Evolutionary conservation across 352 stramenopile genomes (phyloP).

Genomic region (Pythium myriotylum): DNA sequence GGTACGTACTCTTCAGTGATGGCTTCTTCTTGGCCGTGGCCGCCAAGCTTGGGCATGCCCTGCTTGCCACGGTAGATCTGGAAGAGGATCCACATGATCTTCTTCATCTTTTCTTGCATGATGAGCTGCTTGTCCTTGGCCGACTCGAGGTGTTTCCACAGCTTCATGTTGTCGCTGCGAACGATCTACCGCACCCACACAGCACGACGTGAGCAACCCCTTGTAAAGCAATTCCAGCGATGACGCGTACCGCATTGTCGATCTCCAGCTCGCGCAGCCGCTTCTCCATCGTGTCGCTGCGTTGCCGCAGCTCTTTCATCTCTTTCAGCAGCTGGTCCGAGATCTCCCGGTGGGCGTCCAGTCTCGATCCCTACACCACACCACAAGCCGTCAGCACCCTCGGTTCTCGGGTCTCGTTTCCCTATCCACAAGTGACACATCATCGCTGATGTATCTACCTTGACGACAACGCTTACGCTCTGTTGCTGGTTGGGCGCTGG

Average conservation of each 20-base stretch:
- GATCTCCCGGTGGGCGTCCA: constrained; percentile 76
- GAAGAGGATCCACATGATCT: constrained; percentile 91
- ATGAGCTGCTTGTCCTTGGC: constrained; percentile 89
- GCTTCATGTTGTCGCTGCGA: constrained; percentile 85
- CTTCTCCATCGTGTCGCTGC: constrained; percentile 90
- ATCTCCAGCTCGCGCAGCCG: constrained; percentile 82
- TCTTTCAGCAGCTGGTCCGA: constrained; percentile 80
- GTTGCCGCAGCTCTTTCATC: constrained; percentile 82
- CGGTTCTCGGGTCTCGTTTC: background rate
- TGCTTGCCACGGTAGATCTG: constrained; percentile 90
- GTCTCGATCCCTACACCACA: constrained; percentile 51
- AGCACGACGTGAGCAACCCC: background rate
- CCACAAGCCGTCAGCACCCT: background rate
- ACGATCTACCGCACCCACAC: constrained; percentile 63
- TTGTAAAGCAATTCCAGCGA: background rate
- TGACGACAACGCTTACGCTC: constrained; percentile 51
- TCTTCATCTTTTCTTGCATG: constrained; percentile 92
- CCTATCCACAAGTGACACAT: constrained; percentile 10
- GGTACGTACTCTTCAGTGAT: constrained; percentile 85
- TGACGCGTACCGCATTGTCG: constrained; percentile 84
- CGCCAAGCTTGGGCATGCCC: constrained; percentile 72
- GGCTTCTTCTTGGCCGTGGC: constrained; percentile 48
- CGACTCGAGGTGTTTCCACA: constrained; percentile 86
- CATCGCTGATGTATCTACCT: constrained; percentile 39
- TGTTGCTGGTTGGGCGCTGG: constrained; percentile 35